A percentile compares a stretch with the other conserved stretches of the same genome.
Evolutionary conservation across 495 filamentous ascomycete species (phyloP).

Genomic region (Neurospora sp.): DNA sequence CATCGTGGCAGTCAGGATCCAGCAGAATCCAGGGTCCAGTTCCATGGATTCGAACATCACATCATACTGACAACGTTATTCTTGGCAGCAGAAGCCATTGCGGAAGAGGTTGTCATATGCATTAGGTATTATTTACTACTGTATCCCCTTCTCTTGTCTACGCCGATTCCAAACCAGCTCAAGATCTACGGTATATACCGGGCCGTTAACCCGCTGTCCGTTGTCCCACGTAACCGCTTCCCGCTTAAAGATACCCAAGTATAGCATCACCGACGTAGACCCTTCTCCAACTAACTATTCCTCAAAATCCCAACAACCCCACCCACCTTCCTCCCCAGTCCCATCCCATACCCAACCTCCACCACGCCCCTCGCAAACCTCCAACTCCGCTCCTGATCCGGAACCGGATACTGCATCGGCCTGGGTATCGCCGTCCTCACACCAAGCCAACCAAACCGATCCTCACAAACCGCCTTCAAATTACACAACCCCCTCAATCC

Average conservation of each 20-base stretch:
- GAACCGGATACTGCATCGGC: constrained; percentile 71
- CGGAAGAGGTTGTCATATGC: background rate
- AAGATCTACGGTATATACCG: background rate
- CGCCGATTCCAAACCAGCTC: background rate
- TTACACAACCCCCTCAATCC: constrained; percentile 79
- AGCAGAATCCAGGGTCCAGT: background rate
- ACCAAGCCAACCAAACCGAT: constrained; percentile 51
- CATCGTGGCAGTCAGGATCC: background rate
- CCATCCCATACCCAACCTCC: constrained; percentile 43
- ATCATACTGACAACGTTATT: background rate
- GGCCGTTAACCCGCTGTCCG: background rate
- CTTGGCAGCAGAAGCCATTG: background rate
- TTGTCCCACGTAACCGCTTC: too few species aligned
- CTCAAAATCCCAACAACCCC: constrained; percentile 32
- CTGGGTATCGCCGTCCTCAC: constrained; percentile 68
- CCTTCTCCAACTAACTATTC: constrained; percentile 20
- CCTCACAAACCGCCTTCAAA: constrained; percentile 72
- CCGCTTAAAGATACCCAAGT: background rate
- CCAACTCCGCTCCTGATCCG: constrained; percentile 43
- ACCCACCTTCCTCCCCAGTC: constrained; percentile 24
- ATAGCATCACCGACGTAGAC: background rate
- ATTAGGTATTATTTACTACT: background rate
- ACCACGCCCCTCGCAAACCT: constrained; percentile 45
- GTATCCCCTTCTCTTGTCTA: background rate
- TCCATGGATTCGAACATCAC: background rate